Evolutionary conservation across 768 basidiomycete genomes (phyloP), one percentile per base, ranked within the genome.

Genomic region (Mycena albidolilacea): DNA sequence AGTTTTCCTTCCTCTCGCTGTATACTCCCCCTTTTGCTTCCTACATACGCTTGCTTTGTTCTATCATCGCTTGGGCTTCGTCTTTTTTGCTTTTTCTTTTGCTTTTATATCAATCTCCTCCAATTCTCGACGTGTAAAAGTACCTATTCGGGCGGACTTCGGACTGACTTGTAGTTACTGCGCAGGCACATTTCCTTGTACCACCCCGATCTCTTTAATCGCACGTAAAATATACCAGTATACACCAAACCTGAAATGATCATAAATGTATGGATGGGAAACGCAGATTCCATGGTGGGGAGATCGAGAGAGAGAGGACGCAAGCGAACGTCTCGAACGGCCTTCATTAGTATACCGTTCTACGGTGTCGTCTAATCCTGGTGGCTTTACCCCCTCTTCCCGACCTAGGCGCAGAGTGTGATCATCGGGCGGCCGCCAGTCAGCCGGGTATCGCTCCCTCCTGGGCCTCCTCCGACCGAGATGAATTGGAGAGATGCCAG

Each of bases 191-290:
- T 50, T 17, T 44, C 30, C 17, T 30, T 65, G 35, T 38, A 39
- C n/a, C 39, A 3, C 65, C 65, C 65, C 30, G 54, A 14, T 17
- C 43, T 58, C 41, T 67, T 21, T 67, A 67, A 67, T 67, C 39
- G 39, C 41, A 35, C 52, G 52, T 67, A 67, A 67, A 44, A 50
- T 67, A 67, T 67, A 67, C 65, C 65, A 67, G 54, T 67, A 67
- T 67, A 48, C 46, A 48, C 17, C 17, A 17, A 48, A 11, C 7
- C 17, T 48, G 41, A 14, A 43, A 10, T 43, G 10, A 43, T 43
- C 41, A 14, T 43, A 43, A 2, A 43, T 14, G 30, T 30, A 30
- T 30, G 30, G 30, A 30, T 30, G 3, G 30, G 30, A 30, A 30
- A 30, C 4, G 30, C 30, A 30, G 30, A 30, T 30, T 30, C 30